phyloP scores from a whole-genome alignment of 345 rosid genomes.

The Populus nigra region DNA sequence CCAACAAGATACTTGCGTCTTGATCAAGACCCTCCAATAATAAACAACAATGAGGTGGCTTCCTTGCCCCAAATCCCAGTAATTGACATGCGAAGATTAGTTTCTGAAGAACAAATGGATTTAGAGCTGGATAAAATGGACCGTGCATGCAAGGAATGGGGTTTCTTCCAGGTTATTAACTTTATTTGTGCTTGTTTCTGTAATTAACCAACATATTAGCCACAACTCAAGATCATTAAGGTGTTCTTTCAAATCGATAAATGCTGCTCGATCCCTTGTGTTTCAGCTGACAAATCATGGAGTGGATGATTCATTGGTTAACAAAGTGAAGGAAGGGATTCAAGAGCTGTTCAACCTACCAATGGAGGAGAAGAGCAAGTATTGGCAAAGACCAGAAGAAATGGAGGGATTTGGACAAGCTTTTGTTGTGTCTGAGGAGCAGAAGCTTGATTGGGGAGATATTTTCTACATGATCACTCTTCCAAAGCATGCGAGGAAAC shows the following conservation, averaged over 20 bases:
- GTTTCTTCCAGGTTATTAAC: background rate
- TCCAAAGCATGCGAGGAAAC: constrained; percentile 8
- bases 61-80: background rate
- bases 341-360: constrained; percentile 11
- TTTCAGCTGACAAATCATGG: constrained; percentile 21
- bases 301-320: constrained; percentile 7
- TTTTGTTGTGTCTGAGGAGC: constrained; percentile 11
- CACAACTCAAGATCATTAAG: too few species aligned
- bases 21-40: background rate
- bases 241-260: too few species aligned
- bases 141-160: background rate
- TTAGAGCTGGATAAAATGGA: background rate
- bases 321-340: constrained; percentile 15
- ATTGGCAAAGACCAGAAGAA: constrained; percentile 15
- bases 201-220: too few species aligned
- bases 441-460: constrained; percentile 26
- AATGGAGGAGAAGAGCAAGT: constrained; percentile 17
- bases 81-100: background rate
- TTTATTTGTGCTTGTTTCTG: background rate
- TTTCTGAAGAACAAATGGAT: background rate
- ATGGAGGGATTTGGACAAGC: constrained; percentile 16
- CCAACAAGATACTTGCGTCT: background rate
- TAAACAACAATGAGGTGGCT: background rate
- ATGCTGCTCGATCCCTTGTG: background rate
- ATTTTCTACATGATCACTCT: constrained; percentile 11